Base-by-base conservation (phyloP, 805 yeast species). In the Saturnispora zaruensis region DNA sequence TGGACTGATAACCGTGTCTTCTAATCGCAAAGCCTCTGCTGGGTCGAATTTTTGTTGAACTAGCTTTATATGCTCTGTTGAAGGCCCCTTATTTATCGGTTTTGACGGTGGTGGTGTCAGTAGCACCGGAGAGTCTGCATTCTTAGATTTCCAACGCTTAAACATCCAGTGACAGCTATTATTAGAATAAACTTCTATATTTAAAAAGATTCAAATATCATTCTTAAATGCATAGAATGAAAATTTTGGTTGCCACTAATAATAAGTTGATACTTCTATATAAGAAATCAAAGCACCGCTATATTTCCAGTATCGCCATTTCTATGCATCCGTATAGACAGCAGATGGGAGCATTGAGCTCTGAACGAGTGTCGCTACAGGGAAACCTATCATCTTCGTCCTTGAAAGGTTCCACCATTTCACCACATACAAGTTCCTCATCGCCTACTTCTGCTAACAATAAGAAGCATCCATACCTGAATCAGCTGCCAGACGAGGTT, bases 21-120 rank as follows among this genome's bases (percentile, higher is more conserved):
- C 63, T 21, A 64, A 45, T 32, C 47, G 56, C 7, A 57, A 58
- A 33, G 57, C 56, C 21, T 57, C 60, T 11, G 53, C 59, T 23
- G 56, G 58, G 13, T 46, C 47, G 5, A 49, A 49, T 26, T n/a
- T 25, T 30, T 48, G 51, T 5, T 30, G 44, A 6, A 36, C 18
- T 1, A 48, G 40, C n/a, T 26, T 34, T 16, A 48, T 28, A 25
- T 33, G 13, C 28, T 34, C 40, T 20, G 26, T 24, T 23, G 21
- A 21, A 41, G 44, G 44, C 9, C 23, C 32, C 20, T 41, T 26
- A 25, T 13, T 28, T 14, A 16, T 24, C 21, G 51, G 41, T 45
- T 36, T 36, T 2, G 40, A 36, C 13, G 40, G 40, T 36, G 40
- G 40, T 16, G 40, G 40, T n/a, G 40, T 36, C 23, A 18, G 21